Base-by-base conservation (phyloP, 257 asterid genomes). In the Eustoma russellianum region DNA sequence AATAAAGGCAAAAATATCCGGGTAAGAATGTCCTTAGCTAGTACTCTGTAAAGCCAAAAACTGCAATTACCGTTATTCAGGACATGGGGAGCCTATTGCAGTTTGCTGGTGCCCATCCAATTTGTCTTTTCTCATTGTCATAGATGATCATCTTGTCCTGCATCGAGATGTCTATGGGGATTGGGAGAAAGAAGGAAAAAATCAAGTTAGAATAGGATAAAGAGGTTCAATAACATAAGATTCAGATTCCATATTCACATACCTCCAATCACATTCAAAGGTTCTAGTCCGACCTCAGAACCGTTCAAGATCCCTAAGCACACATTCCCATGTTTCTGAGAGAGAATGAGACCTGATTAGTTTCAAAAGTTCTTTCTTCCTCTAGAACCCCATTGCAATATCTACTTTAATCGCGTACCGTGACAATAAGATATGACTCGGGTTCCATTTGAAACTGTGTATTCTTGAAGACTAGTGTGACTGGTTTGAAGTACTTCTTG, bases 251-350 rank as follows among this genome's bases (percentile, higher is more conserved):
- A 6, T 46, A 6, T 16, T 60, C 18, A 53, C 66, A 5, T 73
- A 92, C 97, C 98, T 83, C 98, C 97, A 44, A 92, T 76, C 48
- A 92, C 52, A 44, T 85, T 88, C 45, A 63, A 46, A 60, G 70
- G 46, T 33, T 67, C 82, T 17, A 92, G 65, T 46, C 88, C 91
- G 35, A 77, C 94, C 53, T 88, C 93, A 10, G 69, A 60, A 12
- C 95, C 94, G n/a, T 85, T 54, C 80, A 92, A 67, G 69, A 92
- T 83, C 50, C 98, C 98, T 52, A 92, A 78, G 80, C 98, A 92
- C 61, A 63, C 82, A 51, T 70, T 88, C 61, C 97, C 98, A 1
- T 61, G 81, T 41, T 62, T 79, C 98, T 90, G 86, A 60, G 75
- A 66, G 58, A 46, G n/a, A 13, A n/a, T 50, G 13, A 17, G 19